Conservation (phyloP, 805 yeast species). For the Vanderwaltozyma verrucispora region DNA sequence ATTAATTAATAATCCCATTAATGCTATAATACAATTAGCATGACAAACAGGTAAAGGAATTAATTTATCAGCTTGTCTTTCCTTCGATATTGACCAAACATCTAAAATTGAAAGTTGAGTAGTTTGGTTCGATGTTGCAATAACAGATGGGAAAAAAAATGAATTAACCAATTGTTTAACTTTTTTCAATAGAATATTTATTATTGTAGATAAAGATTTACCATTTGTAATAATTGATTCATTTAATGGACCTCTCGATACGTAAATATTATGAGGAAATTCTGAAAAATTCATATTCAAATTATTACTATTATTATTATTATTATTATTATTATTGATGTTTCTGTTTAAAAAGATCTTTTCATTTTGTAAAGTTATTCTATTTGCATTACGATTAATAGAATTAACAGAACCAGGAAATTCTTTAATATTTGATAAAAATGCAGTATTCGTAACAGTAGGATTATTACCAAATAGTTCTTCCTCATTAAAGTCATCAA, state of each 20-base stretch:
- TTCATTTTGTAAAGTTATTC: neutral
- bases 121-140: neutral
- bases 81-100: conserved; percentile 19
- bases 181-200: conserved; percentile 7
- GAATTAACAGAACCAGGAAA: neutral
- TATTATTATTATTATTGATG: neutral
- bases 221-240: conserved; percentile 20
- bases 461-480: neutral
- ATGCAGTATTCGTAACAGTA: neutral
- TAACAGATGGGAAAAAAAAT: conserved; percentile 22
- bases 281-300: neutral
- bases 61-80: conserved; percentile 49
- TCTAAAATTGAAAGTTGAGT: conserved; percentile 13
- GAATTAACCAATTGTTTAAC: conserved; percentile 6
- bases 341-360: neutral
- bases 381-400: neutral
- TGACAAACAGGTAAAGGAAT: conserved; percentile 57
- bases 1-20: conserved; percentile 39
- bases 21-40: conserved; percentile 50
- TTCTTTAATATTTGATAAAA: neutral
- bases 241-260: conserved; percentile 8
- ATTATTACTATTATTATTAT: neutral
- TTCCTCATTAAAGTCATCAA: neutral
- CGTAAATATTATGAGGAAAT: neutral
- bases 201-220: conserved; percentile 13